Evolutionary conservation across 2,329 filamentous ascomycete genomes (phyloP).

Genomic region (Zymoseptoria crescenta): DNA sequence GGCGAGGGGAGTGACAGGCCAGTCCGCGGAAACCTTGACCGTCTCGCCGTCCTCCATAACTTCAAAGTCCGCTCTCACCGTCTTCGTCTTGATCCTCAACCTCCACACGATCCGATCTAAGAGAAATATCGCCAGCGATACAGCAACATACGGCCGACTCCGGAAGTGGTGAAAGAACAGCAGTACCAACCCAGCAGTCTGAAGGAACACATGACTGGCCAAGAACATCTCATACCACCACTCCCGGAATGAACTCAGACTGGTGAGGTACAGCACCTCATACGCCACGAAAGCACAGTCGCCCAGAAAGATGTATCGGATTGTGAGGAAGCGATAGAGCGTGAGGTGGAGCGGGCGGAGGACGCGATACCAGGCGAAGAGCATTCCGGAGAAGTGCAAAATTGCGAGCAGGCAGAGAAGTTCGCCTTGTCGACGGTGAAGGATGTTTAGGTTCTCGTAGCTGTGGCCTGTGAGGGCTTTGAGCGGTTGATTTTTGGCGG

Average conservation of each 20-base stretch:
- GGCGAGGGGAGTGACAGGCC: slow-evolving; percentile 25
- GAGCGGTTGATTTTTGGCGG: slow-evolving; percentile 60
- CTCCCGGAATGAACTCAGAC: slow-evolving; percentile 51
- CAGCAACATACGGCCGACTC: slow-evolving; percentile 46
- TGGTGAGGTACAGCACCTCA: slow-evolving; percentile 55
- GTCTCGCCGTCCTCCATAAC: slow-evolving; percentile 53
- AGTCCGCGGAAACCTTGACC: slow-evolving; percentile 42
- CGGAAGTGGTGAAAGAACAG: slow-evolving; percentile 53
- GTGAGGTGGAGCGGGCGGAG: slow-evolving; percentile 35
- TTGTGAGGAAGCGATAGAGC: slow-evolving; percentile 44
- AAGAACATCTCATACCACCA: slow-evolving; percentile 58
- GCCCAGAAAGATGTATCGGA: slow-evolving; percentile 47
- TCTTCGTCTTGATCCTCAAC: slow-evolving; percentile 44
- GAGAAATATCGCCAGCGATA: slow-evolving; percentile 49
- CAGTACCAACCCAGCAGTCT: slow-evolving; percentile 47
- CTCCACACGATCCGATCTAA: slow-evolving; percentile 53
- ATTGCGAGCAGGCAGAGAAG: slow-evolving; percentile 52
- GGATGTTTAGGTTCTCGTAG: slow-evolving; percentile 59
- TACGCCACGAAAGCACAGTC: slow-evolving; percentile 51
- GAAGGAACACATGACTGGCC: slow-evolving; percentile 50
- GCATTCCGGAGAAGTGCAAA: slow-evolving; percentile 49
- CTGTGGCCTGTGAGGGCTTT: slow-evolving; percentile 54
- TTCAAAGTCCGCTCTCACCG: slow-evolving; percentile 42
- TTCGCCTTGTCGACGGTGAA: slow-evolving; percentile 57
- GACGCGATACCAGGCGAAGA: slow-evolving; percentile 47